Evolutionary conservation across 805 yeast genomes (phyloP).

Genomic region (Saccharomyces kudriavzevii): DNA sequence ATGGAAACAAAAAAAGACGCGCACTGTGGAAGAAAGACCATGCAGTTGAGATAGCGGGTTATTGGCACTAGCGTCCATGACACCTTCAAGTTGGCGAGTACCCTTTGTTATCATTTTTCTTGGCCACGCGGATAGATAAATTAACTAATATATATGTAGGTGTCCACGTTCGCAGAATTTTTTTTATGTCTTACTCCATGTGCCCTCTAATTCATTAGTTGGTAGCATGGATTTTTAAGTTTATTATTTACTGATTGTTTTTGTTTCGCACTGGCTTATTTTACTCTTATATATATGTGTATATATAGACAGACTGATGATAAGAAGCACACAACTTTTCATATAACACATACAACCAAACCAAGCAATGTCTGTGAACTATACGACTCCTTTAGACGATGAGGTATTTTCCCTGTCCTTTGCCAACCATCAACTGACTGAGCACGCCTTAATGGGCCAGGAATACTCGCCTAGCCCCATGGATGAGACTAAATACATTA

Average conservation of each 20-base stretch:
- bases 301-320: background rate
- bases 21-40: background rate
- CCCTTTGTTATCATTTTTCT: background rate
- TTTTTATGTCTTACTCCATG: background rate
- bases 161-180: background rate
- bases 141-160: background rate
- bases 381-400: conserved; percentile 2
- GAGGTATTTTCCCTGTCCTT: conserved; percentile 11
- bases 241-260: background rate
- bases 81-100: background rate
- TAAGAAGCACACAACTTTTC: background rate
- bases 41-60: background rate
- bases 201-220: background rate
- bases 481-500: background rate
- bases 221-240: background rate
- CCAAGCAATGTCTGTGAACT: background rate
- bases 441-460: background rate
- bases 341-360: background rate
- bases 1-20: background rate
- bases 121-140: background rate
- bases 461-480: background rate
- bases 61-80: background rate
- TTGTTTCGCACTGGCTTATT: background rate
- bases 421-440: conserved; percentile 1
- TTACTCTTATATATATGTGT: background rate